These are phyloP conservation scores for Epichloe festucae DNA, from an alignment of 2,329 filamentous ascomycete species.

Conservation along the genomic window DNA sequence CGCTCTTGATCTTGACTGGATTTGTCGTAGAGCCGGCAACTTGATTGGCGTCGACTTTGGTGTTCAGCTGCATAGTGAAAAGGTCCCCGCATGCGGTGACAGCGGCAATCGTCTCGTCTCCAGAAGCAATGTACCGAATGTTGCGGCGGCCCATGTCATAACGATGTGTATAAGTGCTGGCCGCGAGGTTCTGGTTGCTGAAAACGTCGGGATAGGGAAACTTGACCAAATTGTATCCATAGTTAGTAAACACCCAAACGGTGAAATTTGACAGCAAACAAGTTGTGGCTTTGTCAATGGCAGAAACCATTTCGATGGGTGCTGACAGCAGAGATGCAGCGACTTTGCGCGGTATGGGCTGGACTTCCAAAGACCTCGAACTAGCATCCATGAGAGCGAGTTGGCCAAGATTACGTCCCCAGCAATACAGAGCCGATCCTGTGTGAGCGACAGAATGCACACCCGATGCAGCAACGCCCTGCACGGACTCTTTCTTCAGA, in stretches of 20 bases:
- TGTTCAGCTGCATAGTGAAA: constrained; percentile 69
- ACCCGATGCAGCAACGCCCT: constrained; percentile 76
- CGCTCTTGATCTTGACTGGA: constrained; percentile 75
- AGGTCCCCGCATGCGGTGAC: constrained; percentile 75
- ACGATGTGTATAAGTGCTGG: constrained; percentile 36
- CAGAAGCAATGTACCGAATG: constrained; percentile 66
- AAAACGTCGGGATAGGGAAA: constrained; percentile 65
- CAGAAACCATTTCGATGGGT: constrained; percentile 65
- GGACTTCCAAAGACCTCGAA: constrained; percentile 77
- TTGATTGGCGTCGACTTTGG: constrained; percentile 49
- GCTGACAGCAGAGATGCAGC: constrained; percentile 61
- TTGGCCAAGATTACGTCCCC: constrained; percentile 91
- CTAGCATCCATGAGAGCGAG: constrained; percentile 90
- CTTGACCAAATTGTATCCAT: constrained; percentile 81
- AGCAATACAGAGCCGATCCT: constrained; percentile 69
- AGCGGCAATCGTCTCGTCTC: constrained; percentile 84
- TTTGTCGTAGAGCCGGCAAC: constrained; percentile 71
- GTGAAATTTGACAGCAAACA: constrained; percentile 76
- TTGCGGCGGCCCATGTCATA: constrained; percentile 53
- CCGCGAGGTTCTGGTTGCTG: constrained; percentile 54
- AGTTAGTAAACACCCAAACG: constrained; percentile 90
- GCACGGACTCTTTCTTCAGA: constrained; percentile 70
- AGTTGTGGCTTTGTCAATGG: constrained; percentile 80
- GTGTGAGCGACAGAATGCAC: constrained; percentile 89
- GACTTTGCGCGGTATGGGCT: constrained; percentile 71